These are phyloP conservation scores for Suillus spraguei DNA, from an alignment of 768 basidiomycete genomes.

Conservation along the genomic window DNA sequence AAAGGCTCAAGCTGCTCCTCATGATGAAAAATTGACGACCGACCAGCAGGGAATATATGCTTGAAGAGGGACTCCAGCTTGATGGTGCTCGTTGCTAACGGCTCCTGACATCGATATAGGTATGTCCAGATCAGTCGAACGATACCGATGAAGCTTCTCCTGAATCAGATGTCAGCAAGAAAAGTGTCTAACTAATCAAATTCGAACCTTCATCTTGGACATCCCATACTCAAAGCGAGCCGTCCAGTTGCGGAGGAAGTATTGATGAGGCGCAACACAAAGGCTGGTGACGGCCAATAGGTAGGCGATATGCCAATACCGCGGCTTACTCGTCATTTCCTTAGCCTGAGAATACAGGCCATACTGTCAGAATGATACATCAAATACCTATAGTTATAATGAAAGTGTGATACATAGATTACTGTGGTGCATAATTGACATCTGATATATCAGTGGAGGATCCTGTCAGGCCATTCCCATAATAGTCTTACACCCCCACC, in stretches of 20 bases:
- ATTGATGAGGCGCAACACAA: slow-evolving; percentile 85
- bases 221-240: slow-evolving; percentile 71
- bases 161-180: slow-evolving; percentile 32
- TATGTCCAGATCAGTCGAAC: slow-evolving; percentile 91
- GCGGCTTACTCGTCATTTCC: slow-evolving; percentile 85
- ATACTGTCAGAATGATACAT: no score
- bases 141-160: slow-evolving; percentile 81
- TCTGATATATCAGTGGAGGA: no score
- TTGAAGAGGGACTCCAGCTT: slow-evolving; percentile 77
- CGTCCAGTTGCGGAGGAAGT: slow-evolving; percentile 83
- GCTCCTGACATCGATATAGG: slow-evolving; percentile 90
- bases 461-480: no score
- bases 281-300: slow-evolving; percentile 81
- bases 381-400: no score
- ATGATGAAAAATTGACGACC: slow-evolving; percentile 56
- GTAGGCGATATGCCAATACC: slow-evolving; percentile 89
- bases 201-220: slow-evolving; percentile 75
- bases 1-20: slow-evolving; percentile 83
- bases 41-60: slow-evolving; percentile 77
- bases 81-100: slow-evolving; percentile 74
- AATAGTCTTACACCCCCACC: no score
- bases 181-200: slow-evolving; percentile 1
- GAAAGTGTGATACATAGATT: no score
- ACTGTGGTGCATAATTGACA: no score
- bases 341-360: slow-evolving; percentile 80